Base-by-base conservation (phyloP, 176 grass and related monocot species). In the Calamus simplicifolius region DNA sequence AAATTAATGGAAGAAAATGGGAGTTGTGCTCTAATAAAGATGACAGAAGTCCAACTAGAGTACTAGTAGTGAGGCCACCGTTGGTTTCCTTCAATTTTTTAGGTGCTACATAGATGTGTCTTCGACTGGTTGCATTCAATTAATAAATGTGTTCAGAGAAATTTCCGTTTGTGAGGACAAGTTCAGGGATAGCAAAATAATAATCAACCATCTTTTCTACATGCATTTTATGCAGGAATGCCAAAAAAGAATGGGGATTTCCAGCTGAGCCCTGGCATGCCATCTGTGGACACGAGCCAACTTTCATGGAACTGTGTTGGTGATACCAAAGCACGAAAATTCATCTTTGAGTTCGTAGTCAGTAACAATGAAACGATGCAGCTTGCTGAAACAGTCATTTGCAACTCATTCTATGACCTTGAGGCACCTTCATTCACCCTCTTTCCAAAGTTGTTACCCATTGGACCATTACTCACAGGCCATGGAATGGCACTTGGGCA, bases 321-420 rank as follows among this genome's bases (percentile, higher is more conserved):
- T 6, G 35, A 16, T 23, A 0, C 0, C 16, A 3, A 51, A 61
- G 27, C 16, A 1, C 17, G 21, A 17, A 18, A 18, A 17, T 16
- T 8, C 1, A 4, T 71, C 4, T 71, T 61, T 49, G 2, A 71
- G 0, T 19, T 2, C 26, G 30, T 71, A 21, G 1, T 52, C 18
- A 7, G 31, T 14, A 61, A 35, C n/a, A 53, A 31, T 12, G 19
- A 10, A 30, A 10, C 49, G 12, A 51, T 23, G 25, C 4, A 53
- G 2, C 25, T 23, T 5, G 58, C 79, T 0, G 79, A 79, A 58
- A 18, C 72, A 18, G 48, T 82, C 63, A 56, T 88, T 30, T 79
- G 79, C 72, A 87, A 82, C 75, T 61, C 79, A 0, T 82, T 73
- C 19, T 3, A n/a, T 2, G 79, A 79, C 3, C 57, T 87, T 1